phyloP scores from a whole-genome alignment of 2,329 filamentous ascomycete genomes.

The Trichoderma citrinoviride region DNA sequence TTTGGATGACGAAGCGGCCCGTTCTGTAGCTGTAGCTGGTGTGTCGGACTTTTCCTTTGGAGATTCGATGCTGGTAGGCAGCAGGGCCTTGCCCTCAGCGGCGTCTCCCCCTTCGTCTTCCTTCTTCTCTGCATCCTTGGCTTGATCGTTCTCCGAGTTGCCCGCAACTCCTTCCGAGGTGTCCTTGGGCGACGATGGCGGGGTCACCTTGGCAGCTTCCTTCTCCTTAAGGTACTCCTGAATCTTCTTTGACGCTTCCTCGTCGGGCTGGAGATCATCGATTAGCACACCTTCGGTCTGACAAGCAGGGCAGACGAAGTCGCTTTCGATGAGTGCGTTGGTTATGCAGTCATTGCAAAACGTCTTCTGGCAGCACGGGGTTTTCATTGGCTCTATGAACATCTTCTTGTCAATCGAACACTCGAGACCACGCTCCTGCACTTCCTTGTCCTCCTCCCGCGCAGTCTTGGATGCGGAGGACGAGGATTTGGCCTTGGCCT shows the following conservation, averaged over 20 bases:
- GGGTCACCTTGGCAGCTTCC: constrained; percentile 47
- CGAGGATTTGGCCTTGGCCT: constrained; percentile 88
- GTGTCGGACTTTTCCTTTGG: constrained; percentile 38
- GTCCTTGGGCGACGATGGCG: constrained; percentile 34
- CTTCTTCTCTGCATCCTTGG: constrained; percentile 42
- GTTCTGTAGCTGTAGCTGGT: constrained; percentile 29
- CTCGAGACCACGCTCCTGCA: constrained; percentile 83
- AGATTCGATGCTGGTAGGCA: constrained; percentile 26
- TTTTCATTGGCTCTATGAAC: constrained; percentile 98
- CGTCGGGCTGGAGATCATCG: constrained; percentile 83
- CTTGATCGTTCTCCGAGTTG: constrained; percentile 29
- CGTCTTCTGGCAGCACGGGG: constrained; percentile 95
- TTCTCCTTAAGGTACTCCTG: constrained; percentile 67
- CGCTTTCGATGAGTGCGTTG: constrained; percentile 96
- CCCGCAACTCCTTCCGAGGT: constrained; percentile 22
- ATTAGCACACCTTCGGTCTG: constrained; percentile 87
- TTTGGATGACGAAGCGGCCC: constrained; percentile 24
- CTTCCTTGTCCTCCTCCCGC: constrained; percentile 75
- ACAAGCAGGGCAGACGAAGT: constrained; percentile 93
- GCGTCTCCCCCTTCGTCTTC: constrained; percentile 41
- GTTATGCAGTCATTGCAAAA: constrained; percentile 99
- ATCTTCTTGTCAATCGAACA: constrained; percentile 96
- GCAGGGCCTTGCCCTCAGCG: constrained; percentile 24
- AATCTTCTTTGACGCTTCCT: constrained; percentile 74
- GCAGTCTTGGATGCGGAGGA: constrained; percentile 72